A percentile compares a stretch with the other conserved stretches of the same genome.
Conservation (phyloP, 2,329 filamentous ascomycete genomes). For the Talaromyces verruculosus region DNA sequence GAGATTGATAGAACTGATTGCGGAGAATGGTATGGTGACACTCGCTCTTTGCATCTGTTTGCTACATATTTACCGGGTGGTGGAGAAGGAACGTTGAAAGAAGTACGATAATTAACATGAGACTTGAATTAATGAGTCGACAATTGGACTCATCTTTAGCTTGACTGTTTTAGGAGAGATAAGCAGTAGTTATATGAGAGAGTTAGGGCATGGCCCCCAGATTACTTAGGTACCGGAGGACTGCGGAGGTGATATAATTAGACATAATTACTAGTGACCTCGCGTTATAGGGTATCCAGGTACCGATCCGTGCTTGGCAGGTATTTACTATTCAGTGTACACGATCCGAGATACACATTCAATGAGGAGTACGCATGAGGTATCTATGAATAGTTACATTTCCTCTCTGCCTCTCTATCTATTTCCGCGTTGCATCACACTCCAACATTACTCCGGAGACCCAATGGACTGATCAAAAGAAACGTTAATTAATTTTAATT, state of each 20-base stretch:
- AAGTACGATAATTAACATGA: neutral
- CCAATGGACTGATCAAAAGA: neutral
- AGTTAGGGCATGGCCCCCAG: slow-evolving; percentile 7
- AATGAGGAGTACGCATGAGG: neutral
- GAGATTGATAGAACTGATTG: neutral
- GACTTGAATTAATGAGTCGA: neutral
- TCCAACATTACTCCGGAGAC: neutral
- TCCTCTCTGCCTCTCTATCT: neutral
- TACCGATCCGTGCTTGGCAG: neutral
- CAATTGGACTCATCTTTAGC: neutral
- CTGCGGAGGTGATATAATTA: neutral
- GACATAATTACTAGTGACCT: neutral
- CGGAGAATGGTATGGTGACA: slow-evolving; percentile 12
- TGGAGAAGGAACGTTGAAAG: neutral
- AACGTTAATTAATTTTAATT: slow-evolving; percentile 4
- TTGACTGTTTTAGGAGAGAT: neutral
- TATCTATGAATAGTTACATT: neutral
- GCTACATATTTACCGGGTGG: neutral
- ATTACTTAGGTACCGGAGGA: neutral
- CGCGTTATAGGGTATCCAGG: neutral
- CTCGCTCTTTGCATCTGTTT: neutral
- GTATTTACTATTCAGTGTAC: neutral
- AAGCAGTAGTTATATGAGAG: neutral
- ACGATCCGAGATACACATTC: neutral
- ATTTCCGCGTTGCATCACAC: neutral